Evolutionary conservation across 1,284 basidiomycete species (phyloP), one percentile per base, ranked within the genome.

Genomic region (Malassezia japonica): DNA sequence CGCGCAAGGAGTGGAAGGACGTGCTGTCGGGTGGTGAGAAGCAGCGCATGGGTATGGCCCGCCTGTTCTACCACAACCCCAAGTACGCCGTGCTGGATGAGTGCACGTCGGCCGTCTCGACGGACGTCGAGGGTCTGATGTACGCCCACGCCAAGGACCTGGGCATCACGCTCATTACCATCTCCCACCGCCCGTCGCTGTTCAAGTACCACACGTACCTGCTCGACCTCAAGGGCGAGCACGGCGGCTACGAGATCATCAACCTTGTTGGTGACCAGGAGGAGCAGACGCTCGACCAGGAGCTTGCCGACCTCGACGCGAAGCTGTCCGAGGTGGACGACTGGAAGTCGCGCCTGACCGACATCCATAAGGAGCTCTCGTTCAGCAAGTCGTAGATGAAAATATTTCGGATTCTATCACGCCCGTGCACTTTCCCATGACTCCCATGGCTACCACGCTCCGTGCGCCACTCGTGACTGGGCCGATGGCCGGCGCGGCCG

Each of bases 41-140:
- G 75, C 91, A 96, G 74, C 57, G 67, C 20, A 64, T 68, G 62
- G 64, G 65, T n/a, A 64, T 57, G n/a, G 49, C 39, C 56, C 78
- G 88, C 24, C 82, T 88, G 32, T 85, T 90, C 72, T 90, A 87
- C 74, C 87, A 88, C 71, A 75, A 77, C 36, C 88, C 88, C 1
- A 81, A 80, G 69, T 66, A 61, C 27, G 68, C 59, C n/a, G 75
- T 79, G 13, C 72, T 79, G 16, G 78, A 78, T 70, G 91, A 96
- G 73, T 92, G 88, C 75, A 95, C 91, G 4, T 89, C 86, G 57
- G 92, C 92, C 1, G 90, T 98, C 6, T 94, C 89, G 8, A 89
- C 87, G 49, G 92, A 96, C 67, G 89, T 95, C 18, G 91, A 95
- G 72, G 90, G 90, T 0, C 78, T 84, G 55, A 91, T 98, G 87